These are phyloP conservation scores for Nicotiana undulata DNA, from an alignment of 257 asterid species.

Conservation along the genomic window DNA sequence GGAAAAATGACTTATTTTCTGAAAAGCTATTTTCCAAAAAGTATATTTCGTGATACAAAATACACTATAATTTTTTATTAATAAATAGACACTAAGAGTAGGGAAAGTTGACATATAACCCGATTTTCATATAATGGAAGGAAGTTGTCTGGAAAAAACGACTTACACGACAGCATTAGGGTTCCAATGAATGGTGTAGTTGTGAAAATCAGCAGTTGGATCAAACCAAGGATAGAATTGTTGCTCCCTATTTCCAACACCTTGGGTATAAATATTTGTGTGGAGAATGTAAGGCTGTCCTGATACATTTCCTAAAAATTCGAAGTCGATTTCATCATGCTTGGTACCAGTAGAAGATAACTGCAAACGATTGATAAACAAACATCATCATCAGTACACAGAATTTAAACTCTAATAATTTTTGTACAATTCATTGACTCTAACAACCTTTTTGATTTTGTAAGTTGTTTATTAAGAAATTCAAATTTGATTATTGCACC, in stretches of 20 bases:
- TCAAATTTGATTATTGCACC: neutral
- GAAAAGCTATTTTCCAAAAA: neutral
- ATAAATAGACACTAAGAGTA: too few species aligned
- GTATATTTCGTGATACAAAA: neutral
- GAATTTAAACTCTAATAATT: too few species aligned
- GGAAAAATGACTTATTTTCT: neutral
- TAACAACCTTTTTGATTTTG: too few species aligned
- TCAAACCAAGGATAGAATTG: slow-evolving; percentile 80
- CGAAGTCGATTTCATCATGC: slow-evolving; percentile 83
- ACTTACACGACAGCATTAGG: slow-evolving; percentile 51
- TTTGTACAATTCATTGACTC: neutral
- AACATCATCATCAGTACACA: neutral
- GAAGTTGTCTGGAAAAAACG: neutral
- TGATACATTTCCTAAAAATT: slow-evolving; percentile 68
- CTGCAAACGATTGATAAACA: slow-evolving; percentile 13
- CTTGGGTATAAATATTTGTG: slow-evolving; percentile 59
- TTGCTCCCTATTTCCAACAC: slow-evolving; percentile 57
- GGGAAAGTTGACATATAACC: neutral
- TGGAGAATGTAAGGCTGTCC: slow-evolving; percentile 64
- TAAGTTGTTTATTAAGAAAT: too few species aligned
- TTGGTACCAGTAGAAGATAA: slow-evolving; percentile 50
- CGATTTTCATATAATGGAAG: neutral
- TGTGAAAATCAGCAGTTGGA: slow-evolving; percentile 63
- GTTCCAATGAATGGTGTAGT: slow-evolving; percentile 75
- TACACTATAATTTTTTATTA: neutral